Base-by-base conservation (phyloP, 176 grass and related monocot genomes). In the Carex parvula region DNA sequence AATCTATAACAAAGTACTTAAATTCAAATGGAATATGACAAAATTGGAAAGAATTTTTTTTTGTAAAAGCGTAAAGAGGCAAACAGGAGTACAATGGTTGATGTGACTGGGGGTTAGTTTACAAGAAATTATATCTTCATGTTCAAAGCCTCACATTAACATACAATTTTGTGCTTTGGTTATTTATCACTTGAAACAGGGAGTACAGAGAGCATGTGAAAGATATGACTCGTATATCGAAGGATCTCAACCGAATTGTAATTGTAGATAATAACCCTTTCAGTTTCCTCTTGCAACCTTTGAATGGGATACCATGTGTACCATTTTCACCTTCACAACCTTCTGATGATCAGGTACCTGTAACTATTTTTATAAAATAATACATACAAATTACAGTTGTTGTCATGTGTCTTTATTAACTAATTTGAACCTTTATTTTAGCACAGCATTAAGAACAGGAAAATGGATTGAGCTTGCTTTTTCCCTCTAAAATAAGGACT, bases 191-290 rank as follows among this genome's bases (percentile, higher is more conserved):
- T 55, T 77, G 22, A 64, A 66, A 54, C 89, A 98, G 95, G 82
- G 86, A 95, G 88, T 91, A 90, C 48, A 85, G 88, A 82, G 95
- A 98, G 64, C 92, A 95, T 85, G 95, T 95, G 18, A 98, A 98
- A 84, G 95, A 98, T 83, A 86, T 98, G 64, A 90, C 92, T 83
- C 89, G 95, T 84, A 42, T 98, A 76, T 94, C 91, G 26, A 89
- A 93, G 84, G 95, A 98, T 91, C 87, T 94, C 63, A 56, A 60
- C 77, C 79, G 91, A 69, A 83, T 89, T 44, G 92, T 98, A 17
- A 87, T 98, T 85, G 91, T 98, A 65, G 95, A 98, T 87, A 98
- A 98, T 85, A 98, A 98, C 68, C 95, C 92, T 58, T 95, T 93
- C 78, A 95, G 92, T 85, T 98, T 98, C 88, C 69, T 98, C 42